These are phyloP conservation scores for Cryphonectria naterciae DNA, from an alignment of 2,329 filamentous ascomycete species.

Conservation along the genomic window DNA sequence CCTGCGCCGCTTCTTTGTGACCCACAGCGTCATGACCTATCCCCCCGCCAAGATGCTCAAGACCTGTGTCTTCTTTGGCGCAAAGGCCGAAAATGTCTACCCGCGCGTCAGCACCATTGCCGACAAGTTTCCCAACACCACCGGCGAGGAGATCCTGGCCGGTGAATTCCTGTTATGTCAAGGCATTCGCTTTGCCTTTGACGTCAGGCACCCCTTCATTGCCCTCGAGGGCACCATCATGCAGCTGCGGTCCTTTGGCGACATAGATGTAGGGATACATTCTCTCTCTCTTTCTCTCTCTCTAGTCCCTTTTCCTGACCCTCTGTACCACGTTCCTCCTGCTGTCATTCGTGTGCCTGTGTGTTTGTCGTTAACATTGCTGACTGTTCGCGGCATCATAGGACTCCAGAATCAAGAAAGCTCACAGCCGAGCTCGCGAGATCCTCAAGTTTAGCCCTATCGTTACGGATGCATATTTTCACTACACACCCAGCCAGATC, in stretches of 20 bases:
- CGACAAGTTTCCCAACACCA: slow-evolving; percentile 70
- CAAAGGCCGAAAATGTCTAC: slow-evolving; percentile 88
- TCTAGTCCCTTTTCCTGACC: no score
- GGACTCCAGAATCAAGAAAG: slow-evolving; percentile 55
- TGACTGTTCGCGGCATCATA: not conserved
- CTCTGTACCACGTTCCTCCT: no score
- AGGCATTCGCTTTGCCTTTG: slow-evolving; percentile 89
- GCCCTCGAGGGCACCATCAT: slow-evolving; percentile 85
- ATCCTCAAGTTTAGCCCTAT: slow-evolving; percentile 79
- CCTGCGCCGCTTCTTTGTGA: slow-evolving; percentile 91
- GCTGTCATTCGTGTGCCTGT: not conserved
- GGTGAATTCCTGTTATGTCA: slow-evolving; percentile 94
- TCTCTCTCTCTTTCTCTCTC: not conserved
- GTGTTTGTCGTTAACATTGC: not conserved
- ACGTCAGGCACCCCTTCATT: slow-evolving; percentile 88
- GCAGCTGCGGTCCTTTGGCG: slow-evolving; percentile 72
- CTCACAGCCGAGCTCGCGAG: slow-evolving; percentile 74
- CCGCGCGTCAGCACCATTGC: slow-evolving; percentile 66
- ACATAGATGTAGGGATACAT: slow-evolving; percentile 53
- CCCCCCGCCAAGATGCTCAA: slow-evolving; percentile 87
- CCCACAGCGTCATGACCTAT: slow-evolving; percentile 96
- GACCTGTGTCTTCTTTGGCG: slow-evolving; percentile 89
- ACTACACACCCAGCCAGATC: slow-evolving; percentile 93
- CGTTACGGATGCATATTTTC: slow-evolving; percentile 94
- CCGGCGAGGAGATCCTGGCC: slow-evolving; percentile 80